Conservation (phyloP, 1,284 basidiomycete species). For the Sanghuangporus weigelae region DNA sequence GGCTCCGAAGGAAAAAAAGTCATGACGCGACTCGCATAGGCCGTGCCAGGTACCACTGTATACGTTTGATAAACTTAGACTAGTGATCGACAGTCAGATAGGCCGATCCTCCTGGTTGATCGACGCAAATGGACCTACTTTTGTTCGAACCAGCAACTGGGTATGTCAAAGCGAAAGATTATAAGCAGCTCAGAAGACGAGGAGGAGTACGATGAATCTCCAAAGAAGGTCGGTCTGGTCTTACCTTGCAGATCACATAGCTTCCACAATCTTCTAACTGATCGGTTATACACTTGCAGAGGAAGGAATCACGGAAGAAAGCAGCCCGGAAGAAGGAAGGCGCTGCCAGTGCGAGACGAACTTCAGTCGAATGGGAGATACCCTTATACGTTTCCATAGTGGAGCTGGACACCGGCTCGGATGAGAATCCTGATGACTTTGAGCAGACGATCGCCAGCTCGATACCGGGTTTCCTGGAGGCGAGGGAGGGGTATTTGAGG, state of each 20-base stretch:
- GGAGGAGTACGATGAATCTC: slow-evolving; percentile 4
- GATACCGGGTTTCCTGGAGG: slow-evolving; percentile 31
- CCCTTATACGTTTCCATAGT: not conserved
- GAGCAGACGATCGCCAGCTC: slow-evolving; percentile 34
- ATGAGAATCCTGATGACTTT: slow-evolving; percentile 21
- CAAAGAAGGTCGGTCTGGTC: not conserved
- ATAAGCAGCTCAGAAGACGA: slow-evolving; percentile 4
- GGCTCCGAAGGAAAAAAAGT: no score
- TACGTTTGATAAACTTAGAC: no score
- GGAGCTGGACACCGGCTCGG: not conserved
- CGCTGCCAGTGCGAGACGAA: not conserved
- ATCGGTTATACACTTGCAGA: not conserved
- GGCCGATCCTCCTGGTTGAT: no score
- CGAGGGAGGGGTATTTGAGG: slow-evolving; percentile 27
- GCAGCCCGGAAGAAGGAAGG: not conserved
- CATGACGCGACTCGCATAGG: no score
- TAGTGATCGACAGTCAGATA: no score
- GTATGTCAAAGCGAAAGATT: slow-evolving; percentile 1
- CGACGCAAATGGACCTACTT: no score
- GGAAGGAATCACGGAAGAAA: not conserved
- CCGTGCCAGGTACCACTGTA: no score
- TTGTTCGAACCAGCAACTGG: no score
- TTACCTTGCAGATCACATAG: not conserved
- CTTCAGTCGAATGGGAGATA: not conserved
- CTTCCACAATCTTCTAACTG: not conserved